phyloP scores from a whole-genome alignment of 768 basidiomycete genomes.

The Suillus paluster region DNA sequence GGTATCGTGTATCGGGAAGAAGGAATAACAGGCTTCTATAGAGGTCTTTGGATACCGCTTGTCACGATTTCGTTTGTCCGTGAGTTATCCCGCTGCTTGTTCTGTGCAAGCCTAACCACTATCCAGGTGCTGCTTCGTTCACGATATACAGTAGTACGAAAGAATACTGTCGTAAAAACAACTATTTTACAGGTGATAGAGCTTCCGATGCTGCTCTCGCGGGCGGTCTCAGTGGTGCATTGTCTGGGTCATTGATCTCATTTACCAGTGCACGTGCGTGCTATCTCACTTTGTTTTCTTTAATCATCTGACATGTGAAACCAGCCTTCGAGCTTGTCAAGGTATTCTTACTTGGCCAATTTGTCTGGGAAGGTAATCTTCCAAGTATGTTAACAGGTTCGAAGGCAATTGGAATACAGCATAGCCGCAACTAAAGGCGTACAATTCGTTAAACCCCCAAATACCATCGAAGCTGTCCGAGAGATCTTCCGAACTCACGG shows the following conservation, averaged over 20 bases:
- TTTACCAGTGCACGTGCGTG: slow-evolving; percentile 87
- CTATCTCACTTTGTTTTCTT: slow-evolving; percentile 1
- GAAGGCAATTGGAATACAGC: slow-evolving; percentile 89
- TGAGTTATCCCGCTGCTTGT: slow-evolving; percentile 47
- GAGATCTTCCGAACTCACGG: slow-evolving; percentile 76
- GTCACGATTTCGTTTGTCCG: slow-evolving; percentile 97
- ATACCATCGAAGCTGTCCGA: slow-evolving; percentile 75
- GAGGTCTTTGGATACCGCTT: slow-evolving; percentile 90
- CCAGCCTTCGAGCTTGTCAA: slow-evolving; percentile 94
- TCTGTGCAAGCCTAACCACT: slow-evolving; percentile 11
- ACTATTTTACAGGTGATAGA: slow-evolving; percentile 60
- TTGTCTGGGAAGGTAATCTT: slow-evolving; percentile 8
- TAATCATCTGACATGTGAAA: slow-evolving; percentile 19
- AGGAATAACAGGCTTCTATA: slow-evolving; percentile 88
- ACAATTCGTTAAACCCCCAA: slow-evolving; percentile 74
- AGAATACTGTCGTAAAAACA: slow-evolving; percentile 64
- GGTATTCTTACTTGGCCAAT: slow-evolving; percentile 45
- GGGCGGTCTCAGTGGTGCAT: slow-evolving; percentile 84
- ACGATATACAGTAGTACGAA: slow-evolving; percentile 89
- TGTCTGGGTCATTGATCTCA: slow-evolving; percentile 88
- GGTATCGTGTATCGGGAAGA: slow-evolving; percentile 79
- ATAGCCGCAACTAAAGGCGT: slow-evolving; percentile 84
- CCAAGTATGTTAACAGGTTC: slow-evolving; percentile 55
- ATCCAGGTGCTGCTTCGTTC: slow-evolving; percentile 84
- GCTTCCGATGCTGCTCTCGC: slow-evolving; percentile 74